These are phyloP conservation scores for Zea luxurians DNA, from an alignment of 176 grass and related monocot species.

Conservation along the genomic window DNA sequence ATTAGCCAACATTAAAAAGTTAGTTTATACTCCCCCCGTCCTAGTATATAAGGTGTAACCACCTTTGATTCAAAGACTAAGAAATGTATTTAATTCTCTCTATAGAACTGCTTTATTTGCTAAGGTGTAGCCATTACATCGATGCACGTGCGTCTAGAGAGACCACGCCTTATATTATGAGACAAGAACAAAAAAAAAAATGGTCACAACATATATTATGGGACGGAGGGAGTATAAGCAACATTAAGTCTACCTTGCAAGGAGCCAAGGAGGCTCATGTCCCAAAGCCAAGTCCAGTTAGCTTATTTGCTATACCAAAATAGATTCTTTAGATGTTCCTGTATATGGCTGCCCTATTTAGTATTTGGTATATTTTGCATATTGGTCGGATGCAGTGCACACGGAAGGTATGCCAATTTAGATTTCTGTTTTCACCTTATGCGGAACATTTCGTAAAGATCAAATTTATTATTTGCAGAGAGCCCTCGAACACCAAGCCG, in stretches of 20 bases:
- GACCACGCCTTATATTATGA: no score
- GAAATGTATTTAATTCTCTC: no score
- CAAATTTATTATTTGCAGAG: conserved; percentile 45
- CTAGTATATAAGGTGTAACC: no score
- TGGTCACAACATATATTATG: no score
- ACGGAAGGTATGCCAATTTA: not conserved
- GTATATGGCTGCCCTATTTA: not conserved
- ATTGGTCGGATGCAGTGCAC: not conserved
- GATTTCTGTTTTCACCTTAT: not conserved
- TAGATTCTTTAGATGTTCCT: not conserved
- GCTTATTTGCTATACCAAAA: not conserved
- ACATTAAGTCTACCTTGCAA: not conserved
- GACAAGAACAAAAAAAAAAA: no score
- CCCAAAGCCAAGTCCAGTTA: not conserved
- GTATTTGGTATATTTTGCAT: not conserved
- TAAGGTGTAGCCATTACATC: no score
- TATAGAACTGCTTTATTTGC: no score
- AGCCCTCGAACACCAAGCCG: conserved; percentile 54
- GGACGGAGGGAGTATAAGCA: not conserved
- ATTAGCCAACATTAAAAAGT: not conserved
- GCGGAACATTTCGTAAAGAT: not conserved
- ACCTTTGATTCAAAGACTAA: no score
- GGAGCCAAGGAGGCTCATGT: not conserved
- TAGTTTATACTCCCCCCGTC: not conserved
- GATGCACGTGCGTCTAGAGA: no score